Conservation (phyloP, 2,329 filamentous ascomycete genomes). For the Aspergillus novoparasiticus region DNA sequence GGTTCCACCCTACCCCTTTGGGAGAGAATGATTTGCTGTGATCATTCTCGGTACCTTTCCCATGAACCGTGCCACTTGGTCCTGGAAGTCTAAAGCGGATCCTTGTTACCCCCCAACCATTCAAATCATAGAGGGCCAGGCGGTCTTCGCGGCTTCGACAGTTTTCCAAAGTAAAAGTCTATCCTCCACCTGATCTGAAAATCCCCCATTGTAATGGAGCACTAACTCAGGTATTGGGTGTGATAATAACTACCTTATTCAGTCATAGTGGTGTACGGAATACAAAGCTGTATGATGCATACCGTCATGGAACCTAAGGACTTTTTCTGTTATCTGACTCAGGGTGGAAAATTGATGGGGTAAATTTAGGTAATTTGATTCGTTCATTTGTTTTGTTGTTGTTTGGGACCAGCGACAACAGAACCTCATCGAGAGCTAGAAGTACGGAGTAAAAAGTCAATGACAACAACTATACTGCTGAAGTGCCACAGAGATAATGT, state of each 20-base stretch:
- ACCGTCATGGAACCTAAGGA: neutral
- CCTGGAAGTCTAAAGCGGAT: conserved; percentile 8
- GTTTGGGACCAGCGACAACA: neutral
- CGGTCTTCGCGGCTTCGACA: conserved; percentile 18
- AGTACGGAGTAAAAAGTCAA: neutral
- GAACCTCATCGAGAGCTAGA: neutral
- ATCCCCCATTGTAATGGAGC: neutral
- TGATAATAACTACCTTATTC: neutral
- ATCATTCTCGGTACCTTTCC: conserved; percentile 19
- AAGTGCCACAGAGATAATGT: neutral
- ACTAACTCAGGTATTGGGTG: neutral
- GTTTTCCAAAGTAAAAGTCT: conserved; percentile 15
- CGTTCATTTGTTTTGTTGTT: neutral
- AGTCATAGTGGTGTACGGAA: neutral
- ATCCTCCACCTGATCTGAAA: conserved; percentile 13
- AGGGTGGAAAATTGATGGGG: neutral
- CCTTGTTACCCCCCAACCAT: conserved; percentile 12
- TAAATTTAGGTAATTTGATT: neutral
- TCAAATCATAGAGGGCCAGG: too few species aligned
- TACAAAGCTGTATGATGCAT: neutral
- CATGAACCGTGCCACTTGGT: conserved; percentile 24
- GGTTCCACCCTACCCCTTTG: conserved; percentile 10
- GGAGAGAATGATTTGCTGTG: conserved; percentile 16
- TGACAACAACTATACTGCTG: neutral
- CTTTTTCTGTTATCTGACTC: neutral